These are phyloP conservation scores for Auxenochlorella pyrenoidosa DNA, from an alignment of 139 green algal species.

Conservation along the genomic window DNA sequence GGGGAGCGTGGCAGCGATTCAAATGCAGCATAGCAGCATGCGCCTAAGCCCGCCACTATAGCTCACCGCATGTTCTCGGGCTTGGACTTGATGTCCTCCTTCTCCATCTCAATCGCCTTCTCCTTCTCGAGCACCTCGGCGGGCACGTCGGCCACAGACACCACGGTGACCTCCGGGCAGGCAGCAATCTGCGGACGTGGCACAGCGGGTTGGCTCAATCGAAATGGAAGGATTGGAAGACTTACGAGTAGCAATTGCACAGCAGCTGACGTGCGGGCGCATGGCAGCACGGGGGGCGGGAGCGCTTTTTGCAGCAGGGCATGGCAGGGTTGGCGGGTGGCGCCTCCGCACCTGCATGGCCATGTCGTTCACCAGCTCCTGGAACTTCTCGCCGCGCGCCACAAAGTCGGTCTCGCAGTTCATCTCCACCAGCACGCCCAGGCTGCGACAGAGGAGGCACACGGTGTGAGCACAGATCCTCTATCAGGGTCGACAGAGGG, in stretches of 20 bases:
- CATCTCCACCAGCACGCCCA: conserved; percentile 95
- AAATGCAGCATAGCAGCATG: background rate
- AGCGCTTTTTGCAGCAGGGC: background rate
- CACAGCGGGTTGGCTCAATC: background rate
- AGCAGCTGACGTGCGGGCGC: no score
- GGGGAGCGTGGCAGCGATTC: background rate
- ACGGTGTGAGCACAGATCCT: no score
- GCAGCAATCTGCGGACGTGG: conserved; percentile 70
- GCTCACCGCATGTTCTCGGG: conserved; percentile 89
- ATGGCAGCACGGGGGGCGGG: no score
- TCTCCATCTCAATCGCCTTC: conserved; percentile 91
- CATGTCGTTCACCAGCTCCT: conserved; percentile 74
- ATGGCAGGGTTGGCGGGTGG: no score
- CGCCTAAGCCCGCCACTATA: no score
- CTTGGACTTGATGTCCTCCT: conserved; percentile 96
- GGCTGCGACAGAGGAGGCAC: conserved; percentile 51
- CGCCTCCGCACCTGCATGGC: conserved; percentile 69
- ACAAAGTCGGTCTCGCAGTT: conserved; percentile 99
- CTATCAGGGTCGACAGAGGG: no score
- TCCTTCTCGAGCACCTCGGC: conserved; percentile 74
- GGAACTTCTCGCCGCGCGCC: conserved; percentile 89
- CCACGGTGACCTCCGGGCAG: conserved; percentile 70
- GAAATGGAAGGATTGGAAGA: no score
- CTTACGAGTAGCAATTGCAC: no score
- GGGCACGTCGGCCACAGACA: conserved; percentile 70